phyloP scores from a whole-genome alignment of 139 green algal species.

The Chlamydomonas sp. region DNA sequence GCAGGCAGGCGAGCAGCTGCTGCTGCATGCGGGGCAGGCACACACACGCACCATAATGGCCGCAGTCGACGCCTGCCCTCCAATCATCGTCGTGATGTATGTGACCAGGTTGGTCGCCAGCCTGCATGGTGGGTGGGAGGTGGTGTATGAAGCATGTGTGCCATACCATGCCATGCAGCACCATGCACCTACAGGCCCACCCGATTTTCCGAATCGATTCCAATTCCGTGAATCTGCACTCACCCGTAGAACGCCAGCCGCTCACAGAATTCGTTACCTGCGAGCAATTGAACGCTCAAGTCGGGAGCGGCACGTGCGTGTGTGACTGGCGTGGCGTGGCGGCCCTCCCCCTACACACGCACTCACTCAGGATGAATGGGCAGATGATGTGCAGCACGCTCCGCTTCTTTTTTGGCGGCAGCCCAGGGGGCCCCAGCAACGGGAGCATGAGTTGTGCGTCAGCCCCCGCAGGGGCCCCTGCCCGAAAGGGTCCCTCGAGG shows the following conservation, averaged over 20 bases:
- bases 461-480: too few species aligned
- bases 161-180: too few species aligned
- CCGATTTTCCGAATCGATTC: background rate
- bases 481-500: too few species aligned
- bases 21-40: background rate
- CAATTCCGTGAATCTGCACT: background rate
- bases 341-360: background rate
- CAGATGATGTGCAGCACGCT: slow-evolving; percentile 76
- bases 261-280: slow-evolving; percentile 89
- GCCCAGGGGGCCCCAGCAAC: too few species aligned
- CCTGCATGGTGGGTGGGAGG: slow-evolving; percentile 30
- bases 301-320: too few species aligned
- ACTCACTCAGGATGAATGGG: slow-evolving; percentile 75
- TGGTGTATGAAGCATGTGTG: too few species aligned
- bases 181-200: background rate
- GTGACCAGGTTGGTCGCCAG: slow-evolving; percentile 84
- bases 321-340: background rate
- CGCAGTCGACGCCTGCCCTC: slow-evolving; percentile 60
- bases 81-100: slow-evolving; percentile 79
- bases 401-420: too few species aligned
- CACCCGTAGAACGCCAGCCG: slow-evolving; percentile 81
- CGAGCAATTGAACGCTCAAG: background rate
- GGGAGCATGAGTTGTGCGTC: too few species aligned
- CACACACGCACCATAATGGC: slow-evolving; percentile 39
- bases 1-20: background rate